Conservation (phyloP, 2,329 filamentous ascomycete genomes). For the Penicillium janthinellum region DNA sequence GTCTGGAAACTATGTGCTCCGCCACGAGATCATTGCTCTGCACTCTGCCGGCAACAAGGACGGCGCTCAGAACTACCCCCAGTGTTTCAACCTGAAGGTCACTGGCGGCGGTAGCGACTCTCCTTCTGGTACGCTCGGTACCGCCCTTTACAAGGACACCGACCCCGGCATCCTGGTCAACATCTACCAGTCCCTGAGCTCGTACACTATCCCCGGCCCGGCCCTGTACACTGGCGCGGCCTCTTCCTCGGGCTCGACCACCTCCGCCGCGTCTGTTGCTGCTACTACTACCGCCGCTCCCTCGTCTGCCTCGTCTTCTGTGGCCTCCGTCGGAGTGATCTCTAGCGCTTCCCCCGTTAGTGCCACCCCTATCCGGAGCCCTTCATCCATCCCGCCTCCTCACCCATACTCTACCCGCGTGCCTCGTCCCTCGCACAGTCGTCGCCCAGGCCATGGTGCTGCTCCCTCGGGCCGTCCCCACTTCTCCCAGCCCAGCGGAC, state of each 20-base stretch:
- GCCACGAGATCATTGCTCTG: slow-evolving; percentile 59
- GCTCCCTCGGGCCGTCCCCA: slow-evolving; percentile 9
- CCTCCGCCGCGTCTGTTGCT: slow-evolving; percentile 16
- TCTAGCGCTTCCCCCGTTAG: slow-evolving; percentile 10
- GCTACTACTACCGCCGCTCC: slow-evolving; percentile 14
- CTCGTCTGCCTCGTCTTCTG: slow-evolving; percentile 8
- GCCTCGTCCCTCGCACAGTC: slow-evolving; percentile 14
- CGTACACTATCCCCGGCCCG: slow-evolving; percentile 57
- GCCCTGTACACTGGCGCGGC: slow-evolving; percentile 34
- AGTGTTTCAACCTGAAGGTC: slow-evolving; percentile 63
- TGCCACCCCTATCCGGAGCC: slow-evolving; percentile 22
- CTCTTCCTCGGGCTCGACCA: slow-evolving; percentile 21
- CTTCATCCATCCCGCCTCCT: slow-evolving; percentile 15
- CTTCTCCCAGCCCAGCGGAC: slow-evolving; percentile 10
- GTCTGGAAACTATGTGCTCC: slow-evolving; percentile 57
- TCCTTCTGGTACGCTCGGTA: slow-evolving; percentile 54
- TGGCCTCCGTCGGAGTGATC: slow-evolving; percentile 9
- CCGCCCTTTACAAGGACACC: slow-evolving; percentile 57
- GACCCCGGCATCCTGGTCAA: slow-evolving; percentile 63
- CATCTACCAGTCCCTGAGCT: slow-evolving; percentile 55
- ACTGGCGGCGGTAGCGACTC: slow-evolving; percentile 55
- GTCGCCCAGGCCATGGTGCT: slow-evolving; percentile 5
- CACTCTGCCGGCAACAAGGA: slow-evolving; percentile 50
- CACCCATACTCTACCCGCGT: slow-evolving; percentile 14
- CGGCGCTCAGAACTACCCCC: slow-evolving; percentile 58